Evolutionary conservation across 805 yeast genomes (phyloP), one percentile per base, ranked within the genome.

Genomic region (Clavispora carvajalis): DNA sequence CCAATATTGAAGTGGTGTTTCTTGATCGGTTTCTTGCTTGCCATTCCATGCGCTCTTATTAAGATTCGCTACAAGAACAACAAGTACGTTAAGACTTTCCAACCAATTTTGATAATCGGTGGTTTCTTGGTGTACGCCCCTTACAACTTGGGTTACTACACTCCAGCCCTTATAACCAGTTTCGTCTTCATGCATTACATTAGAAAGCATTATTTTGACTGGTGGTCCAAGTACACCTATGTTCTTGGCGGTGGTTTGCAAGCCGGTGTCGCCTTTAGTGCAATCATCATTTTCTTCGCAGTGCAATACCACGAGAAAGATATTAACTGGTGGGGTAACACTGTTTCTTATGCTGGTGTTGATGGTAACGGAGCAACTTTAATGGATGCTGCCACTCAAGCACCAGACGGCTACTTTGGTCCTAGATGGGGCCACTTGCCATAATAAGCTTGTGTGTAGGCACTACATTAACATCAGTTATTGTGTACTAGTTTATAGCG

Each of bases 181-280:
- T 44, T 44, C 42, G 43, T 46, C 13, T 62, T 58, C 41, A 63
- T 64, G 67, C 44, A 39, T 31, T 58, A 54, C 46, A 44, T 64
- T 34, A 61, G 52, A 39, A 58, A 52, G 41, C 35, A 51, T n/a
- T 62, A 56, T 43, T 33, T 46, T 16, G 44, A 60, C 7, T 64
- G 65, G 61, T 64, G 68, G 67, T 54, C 54, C 35, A 65, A 63
- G 52, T 63, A 65, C 46, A 65, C 59, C 46, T 65, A 56, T 47
- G 51, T 62, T 22, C 53, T 61, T 28, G 45, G 61, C 1, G 62
- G 60, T 21, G 63, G 55, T 13, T 48, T 63, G 52, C 44, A 46
- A 30, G 60, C 66, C 2, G 70, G 69, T 36, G 54, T 63, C 30
- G 70, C 68, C 12, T 62, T 63, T 38, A 46, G 60, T 47, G 46